Conservation (phyloP, 371 early-diverging fungal genomes). For the Rhizoclosmatium hyalinum region DNA sequence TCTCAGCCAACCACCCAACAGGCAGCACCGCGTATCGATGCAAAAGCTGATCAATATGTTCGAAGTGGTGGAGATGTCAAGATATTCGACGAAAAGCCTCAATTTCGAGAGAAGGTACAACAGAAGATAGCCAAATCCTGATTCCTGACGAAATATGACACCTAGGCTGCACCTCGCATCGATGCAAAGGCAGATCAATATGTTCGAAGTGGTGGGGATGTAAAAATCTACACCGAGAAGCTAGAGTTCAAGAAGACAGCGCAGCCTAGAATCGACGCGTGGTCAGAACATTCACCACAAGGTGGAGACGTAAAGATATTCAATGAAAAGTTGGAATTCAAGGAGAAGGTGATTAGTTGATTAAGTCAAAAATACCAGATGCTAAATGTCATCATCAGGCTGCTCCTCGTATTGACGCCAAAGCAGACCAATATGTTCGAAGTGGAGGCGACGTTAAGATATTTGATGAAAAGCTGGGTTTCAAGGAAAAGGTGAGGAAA, state of each 20-base stretch:
- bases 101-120: slow-evolving; percentile 30
- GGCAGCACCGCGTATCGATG: slow-evolving; percentile 17
- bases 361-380: no score
- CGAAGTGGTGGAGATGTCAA: slow-evolving; percentile 39
- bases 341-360: slow-evolving; percentile 9
- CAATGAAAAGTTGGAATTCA: slow-evolving; percentile 34
- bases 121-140: slow-evolving; percentile 20
- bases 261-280: slow-evolving; percentile 22
- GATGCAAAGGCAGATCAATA: slow-evolving; percentile 30
- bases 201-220: slow-evolving; percentile 40
- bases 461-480: slow-evolving; percentile 35
- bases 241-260: slow-evolving; percentile 39
- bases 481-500: slow-evolving; percentile 28
- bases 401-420: slow-evolving; percentile 24
- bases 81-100: slow-evolving; percentile 35
- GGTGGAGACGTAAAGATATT: slow-evolving; percentile 41
- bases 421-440: slow-evolving; percentile 9
- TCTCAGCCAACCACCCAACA: neutral
- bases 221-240: slow-evolving; percentile 36
- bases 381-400: slow-evolving; percentile 3
- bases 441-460: slow-evolving; percentile 42
- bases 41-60: slow-evolving; percentile 24
- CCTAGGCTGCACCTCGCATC: slow-evolving; percentile 26
- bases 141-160: neutral
- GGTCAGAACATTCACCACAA: slow-evolving; percentile 8